Conservation (phyloP, 805 yeast species). For the Candida ovalis region DNA sequence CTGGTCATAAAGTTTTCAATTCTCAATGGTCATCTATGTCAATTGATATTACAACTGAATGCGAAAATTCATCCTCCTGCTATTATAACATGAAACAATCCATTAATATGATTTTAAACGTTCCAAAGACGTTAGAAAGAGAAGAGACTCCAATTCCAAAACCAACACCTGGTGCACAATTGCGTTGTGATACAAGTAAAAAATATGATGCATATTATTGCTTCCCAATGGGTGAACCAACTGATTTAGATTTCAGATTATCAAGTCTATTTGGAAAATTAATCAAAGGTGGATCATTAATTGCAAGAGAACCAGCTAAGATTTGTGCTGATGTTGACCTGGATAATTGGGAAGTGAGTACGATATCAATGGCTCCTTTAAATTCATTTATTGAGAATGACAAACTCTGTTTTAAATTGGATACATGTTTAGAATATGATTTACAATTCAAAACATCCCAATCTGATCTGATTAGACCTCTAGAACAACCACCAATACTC, state of each 20-base stretch:
- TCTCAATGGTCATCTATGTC: conserved; percentile 94
- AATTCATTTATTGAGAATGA: conserved; percentile 1
- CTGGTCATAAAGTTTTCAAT: conserved; percentile 88
- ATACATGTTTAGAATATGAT: conserved; percentile 29
- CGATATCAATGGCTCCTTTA: conserved; percentile 7
- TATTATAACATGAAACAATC: conserved; percentile 55
- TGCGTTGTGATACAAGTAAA: conserved; percentile 70
- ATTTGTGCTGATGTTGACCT: conserved; percentile 40
- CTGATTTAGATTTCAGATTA: conserved; percentile 46
- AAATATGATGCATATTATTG: conserved; percentile 62
- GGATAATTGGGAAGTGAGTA: conserved; percentile 41
- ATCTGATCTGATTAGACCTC: conserved; percentile 38
- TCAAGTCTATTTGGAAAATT: conserved; percentile 66
- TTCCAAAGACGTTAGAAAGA: conserved; percentile 63
- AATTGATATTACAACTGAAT: conserved; percentile 65
- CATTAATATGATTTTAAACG: conserved; percentile 69
- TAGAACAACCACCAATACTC: conserved; percentile 53
- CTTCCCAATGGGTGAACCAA: conserved; percentile 64
- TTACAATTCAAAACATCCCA: conserved; percentile 41
- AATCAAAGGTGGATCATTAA: conserved; percentile 60
- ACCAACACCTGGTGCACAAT: conserved; percentile 66
- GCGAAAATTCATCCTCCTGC: conserved; percentile 41
- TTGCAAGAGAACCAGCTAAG: conserved; percentile 41
- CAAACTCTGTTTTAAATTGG: conserved; percentile 23
- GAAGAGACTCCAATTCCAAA: conserved; percentile 69